phyloP scores from a whole-genome alignment of 495 filamentous ascomycete species.

The Hypoxylon fuscum region DNA sequence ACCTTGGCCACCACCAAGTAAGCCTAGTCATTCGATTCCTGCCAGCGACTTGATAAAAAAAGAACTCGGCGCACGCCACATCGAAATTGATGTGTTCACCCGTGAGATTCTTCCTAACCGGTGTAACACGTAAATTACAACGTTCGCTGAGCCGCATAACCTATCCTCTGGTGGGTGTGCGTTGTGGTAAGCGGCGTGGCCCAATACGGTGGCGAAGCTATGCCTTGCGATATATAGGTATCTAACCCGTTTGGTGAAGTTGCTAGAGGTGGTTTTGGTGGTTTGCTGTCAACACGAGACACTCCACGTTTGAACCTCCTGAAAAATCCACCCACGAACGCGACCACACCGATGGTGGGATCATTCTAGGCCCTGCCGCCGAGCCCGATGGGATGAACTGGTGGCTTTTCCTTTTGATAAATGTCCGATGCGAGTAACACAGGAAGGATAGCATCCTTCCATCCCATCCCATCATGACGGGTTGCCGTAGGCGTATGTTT shows the following conservation, averaged over 20 bases:
- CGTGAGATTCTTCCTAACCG: neutral
- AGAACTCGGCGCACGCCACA: neutral
- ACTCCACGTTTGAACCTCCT: conserved; percentile 27
- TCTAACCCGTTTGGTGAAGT: conserved; percentile 24
- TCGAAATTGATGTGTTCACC: neutral
- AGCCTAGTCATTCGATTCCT: neutral
- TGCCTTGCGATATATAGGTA: conserved; percentile 3
- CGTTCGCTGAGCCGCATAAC: neutral
- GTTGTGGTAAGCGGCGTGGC: neutral
- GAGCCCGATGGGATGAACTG: conserved; percentile 6
- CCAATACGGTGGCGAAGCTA: conserved; percentile 5
- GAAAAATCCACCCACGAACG: conserved; percentile 27
- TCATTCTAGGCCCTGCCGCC: conserved; percentile 16
- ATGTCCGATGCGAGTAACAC: conserved; percentile 17
- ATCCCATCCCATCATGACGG: conserved; percentile 17
- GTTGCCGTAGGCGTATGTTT: conserved; percentile 22
- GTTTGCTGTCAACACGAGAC: conserved; percentile 30
- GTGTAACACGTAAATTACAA: neutral
- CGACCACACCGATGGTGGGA: conserved; percentile 22
- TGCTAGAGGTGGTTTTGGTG: conserved; percentile 3
- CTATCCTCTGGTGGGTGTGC: neutral
- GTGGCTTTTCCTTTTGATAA: conserved; percentile 14
- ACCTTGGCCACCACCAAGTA: conserved; percentile 1
- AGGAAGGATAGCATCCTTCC: neutral
- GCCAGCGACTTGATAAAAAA: neutral